Evolutionary conservation across 139 green algal genomes (phyloP), one percentile per base, ranked within the genome.

Genomic region (Chlorella sp.): DNA sequence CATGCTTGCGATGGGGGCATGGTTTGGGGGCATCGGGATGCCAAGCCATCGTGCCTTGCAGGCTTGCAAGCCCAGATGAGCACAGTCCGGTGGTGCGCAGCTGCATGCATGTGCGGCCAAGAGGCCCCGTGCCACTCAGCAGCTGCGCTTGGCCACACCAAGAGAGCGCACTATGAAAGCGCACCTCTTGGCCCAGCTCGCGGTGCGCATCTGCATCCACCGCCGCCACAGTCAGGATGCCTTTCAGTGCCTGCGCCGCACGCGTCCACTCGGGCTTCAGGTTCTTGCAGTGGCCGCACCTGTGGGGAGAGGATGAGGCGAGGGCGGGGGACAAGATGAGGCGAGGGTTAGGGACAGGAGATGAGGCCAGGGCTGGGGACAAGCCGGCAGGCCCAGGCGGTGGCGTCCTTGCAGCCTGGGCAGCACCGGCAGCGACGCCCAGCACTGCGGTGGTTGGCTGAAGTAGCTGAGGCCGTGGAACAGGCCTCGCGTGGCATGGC

Each of bases 121-220:
- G 3, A 20, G 22, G 13, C 3, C 22, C 56, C 22, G 13, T 30
- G 56, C 56, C 26, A 65, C 22, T 24, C 26, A 24, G 56, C 56
- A 65, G 13, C 56, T n/a, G n/a, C n/a, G n/a, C n/a, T n/a, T n/a
- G n/a, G n/a, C 56, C 3, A 24, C 13, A 65, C 56, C 9, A 14
- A 24, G 20, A 13, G 62, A 9, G 7, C 20, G 13, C 11, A 1
- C 30, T 32, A 1, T 19, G 65, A 32, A 11, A 8, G 30, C 77
- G 14, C 41, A 83, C 77, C 77, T 83, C 38, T 7, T 56, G 14
- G 62, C 75, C 93, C 43, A 96, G 51, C 0, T 85, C 77, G 44
- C 87, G 87, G 86, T 97, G 90, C 9, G 84, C 83, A 46, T 97
- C 93, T 5, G 84, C 85, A 89, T 97, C 93, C 26, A 96, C 91